Percentiles rank a stretch among this genome's conserved stretches.
Evolutionary conservation across 352 stramenopile genomes (phyloP).

Genomic region (Globisporangium nagaii): DNA sequence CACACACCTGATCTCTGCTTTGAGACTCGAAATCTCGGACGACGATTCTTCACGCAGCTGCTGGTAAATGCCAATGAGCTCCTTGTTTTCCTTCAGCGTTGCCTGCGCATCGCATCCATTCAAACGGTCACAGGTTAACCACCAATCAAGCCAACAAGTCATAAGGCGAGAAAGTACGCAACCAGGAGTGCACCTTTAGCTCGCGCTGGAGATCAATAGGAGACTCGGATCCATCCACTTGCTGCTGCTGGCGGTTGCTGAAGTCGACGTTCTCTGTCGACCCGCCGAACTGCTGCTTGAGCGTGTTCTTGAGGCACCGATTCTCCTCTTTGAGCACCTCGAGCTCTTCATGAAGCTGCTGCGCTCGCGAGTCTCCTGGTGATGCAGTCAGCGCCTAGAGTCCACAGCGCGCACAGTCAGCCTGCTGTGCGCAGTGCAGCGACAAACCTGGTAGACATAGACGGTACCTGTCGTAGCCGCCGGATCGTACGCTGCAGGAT

Average conservation of each 20-base stretch:
- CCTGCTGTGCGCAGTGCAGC: too few species aligned
- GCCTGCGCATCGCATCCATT: constrained; percentile 19
- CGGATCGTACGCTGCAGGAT: constrained; percentile 80
- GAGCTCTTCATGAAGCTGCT: constrained; percentile 34
- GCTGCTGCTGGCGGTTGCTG: background rate
- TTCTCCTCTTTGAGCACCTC: constrained; percentile 52
- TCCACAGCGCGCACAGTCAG: background rate
- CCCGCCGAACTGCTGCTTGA: constrained; percentile 45
- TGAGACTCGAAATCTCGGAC: constrained; percentile 37
- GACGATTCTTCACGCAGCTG: constrained; percentile 55
- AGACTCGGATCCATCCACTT: constrained; percentile 6
- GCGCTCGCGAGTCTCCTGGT: constrained; percentile 12
- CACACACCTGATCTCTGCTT: constrained; percentile 52
- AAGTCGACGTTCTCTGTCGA: constrained; percentile 13
- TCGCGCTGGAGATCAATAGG: constrained; percentile 43
- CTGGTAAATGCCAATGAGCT: constrained; percentile 68
- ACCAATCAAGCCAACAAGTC: too few species aligned
- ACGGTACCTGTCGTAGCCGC: constrained; percentile 40
- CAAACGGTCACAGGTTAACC: too few species aligned
- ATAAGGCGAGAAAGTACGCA: background rate
- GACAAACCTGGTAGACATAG: background rate
- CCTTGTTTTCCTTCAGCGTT: constrained; percentile 68
- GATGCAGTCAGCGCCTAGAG: constrained; percentile 9
- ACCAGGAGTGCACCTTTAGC: constrained; percentile 27
- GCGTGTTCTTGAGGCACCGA: constrained; percentile 54